Evolutionary conservation across 139 green algal genomes (phyloP), one percentile per base, ranked within the genome.

Genomic region (Tetratostichococcus sp.): DNA sequence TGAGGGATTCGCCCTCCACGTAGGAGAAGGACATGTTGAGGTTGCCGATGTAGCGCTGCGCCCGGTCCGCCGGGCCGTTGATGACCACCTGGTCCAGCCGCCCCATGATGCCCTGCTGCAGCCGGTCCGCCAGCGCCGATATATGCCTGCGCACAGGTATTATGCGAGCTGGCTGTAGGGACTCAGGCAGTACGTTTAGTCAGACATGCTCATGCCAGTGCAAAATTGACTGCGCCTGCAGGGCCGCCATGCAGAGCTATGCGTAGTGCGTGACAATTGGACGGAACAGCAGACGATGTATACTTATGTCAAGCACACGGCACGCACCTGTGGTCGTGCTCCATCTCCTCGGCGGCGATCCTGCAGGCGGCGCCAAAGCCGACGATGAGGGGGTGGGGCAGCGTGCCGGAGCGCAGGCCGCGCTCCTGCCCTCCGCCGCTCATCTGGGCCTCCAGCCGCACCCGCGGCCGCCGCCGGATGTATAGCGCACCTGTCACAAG

Each of bases 1-100:
- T 90, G 43, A 98, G 85, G 16, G 86, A 94, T 80, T 97, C 93
- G 2, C 96, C 96, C 87, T 99, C 96, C 59, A 99, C 96, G 74
- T 97, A 97, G 0, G 94, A 92, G 82, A 99, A 99, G 21, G 88
- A 96, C 35, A 99, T 81, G 88, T 99, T 99, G 39, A 97, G 35
- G 79, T 97, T 97, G 73, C 94, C 94, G 5, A 93, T 77, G 80
- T 98, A 98, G 62, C 93, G 84, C 21, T 77, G 77, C 31, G 70
- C 39, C 21, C 22, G 65, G 50, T 80, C 59, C 17, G 62, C 65
- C 11, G 80, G 73, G 5, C 74, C 81, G 62, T 81, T 98, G 23
- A 99, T 77, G 70, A 93, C 79, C 25, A 97, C 88, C 11, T 85
- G 82, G 71, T 93, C 66, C 65, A 96, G 79, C 74, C 83, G 82